Base-by-base conservation (phyloP, 2,329 filamentous ascomycete species). In the Sclerotiophoma versabilis region DNA sequence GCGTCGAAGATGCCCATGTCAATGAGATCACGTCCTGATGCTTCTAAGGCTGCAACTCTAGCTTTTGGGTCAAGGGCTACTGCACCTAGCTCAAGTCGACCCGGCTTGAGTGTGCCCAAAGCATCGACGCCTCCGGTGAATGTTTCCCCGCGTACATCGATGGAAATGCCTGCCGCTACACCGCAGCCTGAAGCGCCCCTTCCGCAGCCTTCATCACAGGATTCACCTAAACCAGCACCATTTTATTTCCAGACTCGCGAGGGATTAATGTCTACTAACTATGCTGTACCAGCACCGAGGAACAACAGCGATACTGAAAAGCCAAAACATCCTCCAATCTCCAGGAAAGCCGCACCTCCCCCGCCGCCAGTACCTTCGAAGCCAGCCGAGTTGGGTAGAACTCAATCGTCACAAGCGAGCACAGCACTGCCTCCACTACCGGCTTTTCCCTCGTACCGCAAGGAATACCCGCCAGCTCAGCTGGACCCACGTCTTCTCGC, bases 1-100 rank as follows among this genome's bases (percentile, higher is more conserved):
- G 80, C 80, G 49, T 76, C 79, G 38, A 77, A 75, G 57, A 78
- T 83, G 65, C 68, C 75, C 2, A 74, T 70, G 17, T 78, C 75
- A 17, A 68, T 79, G 46, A 78, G 73, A 41, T 76, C 78, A 26
- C 70, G 76, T 30, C 80, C 81, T 30, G 82, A 83, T 53, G 84
- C 85, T 17, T 83, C 85, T 15, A 85, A 83, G 63, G 86, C 86
- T 3, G 86, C 86, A 2, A 84, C 84, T 3, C 78, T 87, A 54
- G 85, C 85, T n/a, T 88, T 85, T 84, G 67, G 68, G 63, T 78
- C 57, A 70, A 76, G 65, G 11, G 33, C 33, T 17, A 25, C 64
- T 15, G 53, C 52, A 17, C n/a, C 60, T 7, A 54, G 45, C 32
- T 60, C 65, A 3, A 62, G 41, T 23, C 65, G 60, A 22, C 64